Evolutionary conservation across 2,329 filamentous ascomycete genomes (phyloP).

Genomic region (Aspergillus melleus): DNA sequence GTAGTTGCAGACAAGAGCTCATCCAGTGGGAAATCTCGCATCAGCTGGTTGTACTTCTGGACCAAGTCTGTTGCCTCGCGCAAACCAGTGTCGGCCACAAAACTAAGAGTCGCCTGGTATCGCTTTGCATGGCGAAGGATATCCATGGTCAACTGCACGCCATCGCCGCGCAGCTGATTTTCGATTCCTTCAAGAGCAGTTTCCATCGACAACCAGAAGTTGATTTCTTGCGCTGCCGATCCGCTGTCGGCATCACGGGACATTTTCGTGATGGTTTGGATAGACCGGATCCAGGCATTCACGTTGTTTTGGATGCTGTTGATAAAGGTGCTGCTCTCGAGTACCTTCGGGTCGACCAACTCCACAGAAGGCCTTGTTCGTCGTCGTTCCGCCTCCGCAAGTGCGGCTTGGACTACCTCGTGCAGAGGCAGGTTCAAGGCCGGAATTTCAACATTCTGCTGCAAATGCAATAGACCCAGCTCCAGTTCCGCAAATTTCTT

Average conservation of each 20-base stretch:
- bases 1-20: constrained; percentile 92
- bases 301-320: constrained; percentile 92
- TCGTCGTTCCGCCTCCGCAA: constrained; percentile 72
- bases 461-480: constrained; percentile 82
- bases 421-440: constrained; percentile 86
- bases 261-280: constrained; percentile 93
- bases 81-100: constrained; percentile 90
- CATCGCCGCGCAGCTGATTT: constrained; percentile 80
- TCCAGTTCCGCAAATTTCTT: constrained; percentile 95
- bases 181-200: constrained; percentile 89
- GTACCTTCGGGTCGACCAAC: constrained; percentile 70
- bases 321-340: constrained; percentile 86
- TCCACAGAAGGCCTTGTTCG: constrained; percentile 73
- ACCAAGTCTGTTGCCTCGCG: constrained; percentile 96
- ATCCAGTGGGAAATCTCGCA: constrained; percentile 96
- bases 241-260: constrained; percentile 75
- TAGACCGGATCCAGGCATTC: constrained; percentile 98
- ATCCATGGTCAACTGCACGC: constrained; percentile 86
- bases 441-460: constrained; percentile 97
- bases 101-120: constrained; percentile 96
- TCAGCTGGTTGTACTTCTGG: constrained; percentile 97
- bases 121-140: constrained; percentile 96
- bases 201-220: constrained; percentile 99
- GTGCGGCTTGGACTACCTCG: constrained; percentile 78
- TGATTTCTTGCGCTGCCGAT: constrained; percentile 95